Percentiles rank a stretch among this genome's conserved stretches.
These are phyloP conservation scores for Termitomyces bulborhizus DNA, from an alignment of 768 basidiomycete species.

Conservation along the genomic window DNA sequence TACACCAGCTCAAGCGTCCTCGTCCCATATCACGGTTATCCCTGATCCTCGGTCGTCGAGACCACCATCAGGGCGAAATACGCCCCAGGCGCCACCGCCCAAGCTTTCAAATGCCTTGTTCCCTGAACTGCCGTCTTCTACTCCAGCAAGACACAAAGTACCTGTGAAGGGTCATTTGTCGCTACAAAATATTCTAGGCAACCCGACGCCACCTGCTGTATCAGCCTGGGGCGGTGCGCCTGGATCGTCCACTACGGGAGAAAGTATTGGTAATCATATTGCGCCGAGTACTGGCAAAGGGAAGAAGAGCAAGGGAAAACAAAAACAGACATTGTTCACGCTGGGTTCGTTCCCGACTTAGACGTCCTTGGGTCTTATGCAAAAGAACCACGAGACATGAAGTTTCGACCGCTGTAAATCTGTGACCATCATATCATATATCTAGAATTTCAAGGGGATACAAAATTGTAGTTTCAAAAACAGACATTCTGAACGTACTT, in stretches of 20 bases:
- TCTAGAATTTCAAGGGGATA: not conserved
- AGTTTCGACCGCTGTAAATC: not conserved
- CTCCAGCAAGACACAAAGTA: constrained; percentile 33
- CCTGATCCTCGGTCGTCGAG: constrained; percentile 13
- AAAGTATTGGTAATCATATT: not conserved
- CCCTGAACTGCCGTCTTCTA: constrained; percentile 57
- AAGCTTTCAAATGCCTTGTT: constrained; percentile 53
- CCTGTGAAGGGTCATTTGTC: constrained; percentile 59
- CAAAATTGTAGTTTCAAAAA: not conserved
- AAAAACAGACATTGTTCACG: constrained; percentile 81
- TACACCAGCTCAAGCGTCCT: constrained; percentile 19
- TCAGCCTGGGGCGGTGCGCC: constrained; percentile 34
- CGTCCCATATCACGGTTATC: constrained; percentile 15
- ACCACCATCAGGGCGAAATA: constrained; percentile 11
- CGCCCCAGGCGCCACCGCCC: constrained; percentile 27
- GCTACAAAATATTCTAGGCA: constrained; percentile 60
- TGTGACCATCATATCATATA: not conserved
- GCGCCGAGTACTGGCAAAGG: constrained; percentile 31
- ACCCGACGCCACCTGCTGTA: constrained; percentile 25
- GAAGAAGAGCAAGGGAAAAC: constrained; percentile 77
- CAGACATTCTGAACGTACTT: not conserved
- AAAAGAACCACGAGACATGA: not conserved
- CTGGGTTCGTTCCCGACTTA: constrained; percentile 39
- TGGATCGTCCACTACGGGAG: constrained; percentile 6
- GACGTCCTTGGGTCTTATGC: not conserved